These are phyloP conservation scores for Geopyxis carbonaria DNA, from an alignment of 495 filamentous ascomycete genomes.

Conservation along the genomic window DNA sequence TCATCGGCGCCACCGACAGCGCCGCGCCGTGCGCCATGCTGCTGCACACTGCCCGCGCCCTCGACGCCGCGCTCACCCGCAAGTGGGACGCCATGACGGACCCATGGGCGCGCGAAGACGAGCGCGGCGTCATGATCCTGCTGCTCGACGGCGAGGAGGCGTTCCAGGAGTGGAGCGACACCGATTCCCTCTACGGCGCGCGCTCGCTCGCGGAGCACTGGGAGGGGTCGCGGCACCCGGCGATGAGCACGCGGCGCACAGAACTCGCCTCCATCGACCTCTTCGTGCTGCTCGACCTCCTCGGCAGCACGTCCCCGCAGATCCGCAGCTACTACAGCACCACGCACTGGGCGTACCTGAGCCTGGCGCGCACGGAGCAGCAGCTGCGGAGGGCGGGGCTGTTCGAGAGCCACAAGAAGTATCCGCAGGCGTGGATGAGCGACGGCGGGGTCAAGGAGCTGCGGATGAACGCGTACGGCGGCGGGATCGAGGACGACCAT, in stretches of 20 bases:
- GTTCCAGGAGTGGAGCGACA: conserved; percentile 57
- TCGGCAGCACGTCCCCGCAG: conserved; percentile 51
- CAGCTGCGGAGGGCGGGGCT: conserved; percentile 44
- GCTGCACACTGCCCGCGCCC: conserved; percentile 61
- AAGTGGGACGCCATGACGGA: conserved; percentile 42
- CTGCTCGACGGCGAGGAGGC: conserved; percentile 92
- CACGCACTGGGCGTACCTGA: conserved; percentile 85
- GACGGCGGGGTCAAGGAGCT: conserved; percentile 14
- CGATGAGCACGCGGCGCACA: conserved; percentile 55
- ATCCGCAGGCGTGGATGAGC: conserved; percentile 24
- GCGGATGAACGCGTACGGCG: conserved; percentile 29
- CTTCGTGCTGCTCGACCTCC: conserved; percentile 83
- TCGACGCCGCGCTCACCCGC: conserved; percentile 60
- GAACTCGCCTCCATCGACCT: conserved; percentile 62
- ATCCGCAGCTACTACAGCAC: conserved; percentile 69
- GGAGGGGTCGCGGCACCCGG: conserved; percentile 47
- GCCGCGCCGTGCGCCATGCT: conserved; percentile 87
- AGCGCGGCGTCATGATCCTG: conserved; percentile 68
- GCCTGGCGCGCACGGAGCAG: conserved; percentile 48
- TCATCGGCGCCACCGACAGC: conserved; percentile 87
- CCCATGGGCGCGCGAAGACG: conserved; percentile 1
- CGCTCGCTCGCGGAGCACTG: conserved; percentile 58
- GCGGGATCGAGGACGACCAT: conserved; percentile 67
- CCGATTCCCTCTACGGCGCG: conserved; percentile 75
- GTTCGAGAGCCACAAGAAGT: conserved; percentile 31